Evolutionary conservation across 169 alveolate species (phyloP).

Genomic region (Plasmodium gallinaceum): DNA sequence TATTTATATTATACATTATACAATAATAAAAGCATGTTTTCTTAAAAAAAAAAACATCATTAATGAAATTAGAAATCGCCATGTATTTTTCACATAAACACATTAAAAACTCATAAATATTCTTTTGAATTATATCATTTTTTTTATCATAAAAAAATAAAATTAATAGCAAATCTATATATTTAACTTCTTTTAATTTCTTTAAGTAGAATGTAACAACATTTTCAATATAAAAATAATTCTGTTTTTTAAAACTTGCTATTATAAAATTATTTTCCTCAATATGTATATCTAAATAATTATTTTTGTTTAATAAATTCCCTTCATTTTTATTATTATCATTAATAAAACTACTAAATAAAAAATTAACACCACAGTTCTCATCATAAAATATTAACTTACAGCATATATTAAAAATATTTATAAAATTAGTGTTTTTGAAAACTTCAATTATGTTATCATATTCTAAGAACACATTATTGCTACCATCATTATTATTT

Average conservation of each 20-base stretch:
- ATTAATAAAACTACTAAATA: constrained; percentile 4
- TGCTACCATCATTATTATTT: neutral
- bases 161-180: constrained; percentile 30
- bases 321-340: neutral
- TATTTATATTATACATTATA: constrained; percentile 2
- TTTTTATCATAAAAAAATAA: constrained; percentile 28
- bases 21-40: constrained; percentile 14
- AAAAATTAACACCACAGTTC: constrained; percentile 2
- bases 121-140: constrained; percentile 17
- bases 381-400: constrained; percentile 53
- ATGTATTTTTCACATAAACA: constrained; percentile 33
- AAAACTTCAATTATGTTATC: constrained; percentile 10
- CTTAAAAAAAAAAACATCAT: neutral
- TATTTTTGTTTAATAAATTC: neutral
- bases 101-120: constrained; percentile 43
- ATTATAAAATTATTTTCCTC: constrained; percentile 18
- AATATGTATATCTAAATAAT: neutral
- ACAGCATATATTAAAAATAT: constrained; percentile 44
- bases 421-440: constrained; percentile 25
- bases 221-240: constrained; percentile 48
- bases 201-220: constrained; percentile 23
- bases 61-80: constrained; percentile 9
- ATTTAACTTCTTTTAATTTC: constrained; percentile 42
- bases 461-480: constrained; percentile 1
- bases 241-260: constrained; percentile 2